Conservation (phyloP, 805 yeast genomes). For the Candida nanaspora region DNA sequence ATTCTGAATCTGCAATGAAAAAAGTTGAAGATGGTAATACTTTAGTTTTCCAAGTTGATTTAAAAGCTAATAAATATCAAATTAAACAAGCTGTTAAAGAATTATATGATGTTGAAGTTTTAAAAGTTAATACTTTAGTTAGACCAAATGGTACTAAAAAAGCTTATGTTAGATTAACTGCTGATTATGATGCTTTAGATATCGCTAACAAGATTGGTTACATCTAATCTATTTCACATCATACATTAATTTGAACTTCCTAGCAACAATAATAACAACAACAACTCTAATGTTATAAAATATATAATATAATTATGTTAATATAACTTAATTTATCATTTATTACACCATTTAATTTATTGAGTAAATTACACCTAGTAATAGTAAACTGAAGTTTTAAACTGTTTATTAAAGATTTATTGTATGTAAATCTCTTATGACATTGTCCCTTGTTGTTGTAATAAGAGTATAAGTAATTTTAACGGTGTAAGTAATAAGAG, state of each 20-base stretch:
- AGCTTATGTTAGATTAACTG: constrained; percentile 98
- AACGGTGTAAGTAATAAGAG: too few species aligned
- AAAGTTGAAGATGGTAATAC: constrained; percentile 99
- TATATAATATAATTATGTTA: too few species aligned
- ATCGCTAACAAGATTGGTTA: constrained; percentile 99
- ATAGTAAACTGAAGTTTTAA: too few species aligned
- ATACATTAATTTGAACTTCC: neutral
- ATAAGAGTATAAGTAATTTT: too few species aligned
- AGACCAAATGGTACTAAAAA: constrained; percentile 99
- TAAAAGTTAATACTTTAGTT: constrained; percentile 90
- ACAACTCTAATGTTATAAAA: neutral
- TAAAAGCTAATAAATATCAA: constrained; percentile 97
- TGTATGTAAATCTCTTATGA: too few species aligned
- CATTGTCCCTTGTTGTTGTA: too few species aligned
- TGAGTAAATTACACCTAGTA: too few species aligned
- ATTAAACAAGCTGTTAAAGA: constrained; percentile 98
- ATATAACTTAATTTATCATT: too few species aligned
- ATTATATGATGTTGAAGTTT: constrained; percentile 93
- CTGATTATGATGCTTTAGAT: constrained; percentile 99
- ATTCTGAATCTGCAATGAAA: constrained; percentile 98
- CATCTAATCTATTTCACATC: constrained; percentile 49
- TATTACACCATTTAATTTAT: too few species aligned
- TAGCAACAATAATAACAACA: neutral
- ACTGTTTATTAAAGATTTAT: too few species aligned
- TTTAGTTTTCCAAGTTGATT: constrained; percentile 95